These are phyloP conservation scores for Penicillium nordicum DNA, from an alignment of 2,329 filamentous ascomycete species.

Conservation along the genomic window DNA sequence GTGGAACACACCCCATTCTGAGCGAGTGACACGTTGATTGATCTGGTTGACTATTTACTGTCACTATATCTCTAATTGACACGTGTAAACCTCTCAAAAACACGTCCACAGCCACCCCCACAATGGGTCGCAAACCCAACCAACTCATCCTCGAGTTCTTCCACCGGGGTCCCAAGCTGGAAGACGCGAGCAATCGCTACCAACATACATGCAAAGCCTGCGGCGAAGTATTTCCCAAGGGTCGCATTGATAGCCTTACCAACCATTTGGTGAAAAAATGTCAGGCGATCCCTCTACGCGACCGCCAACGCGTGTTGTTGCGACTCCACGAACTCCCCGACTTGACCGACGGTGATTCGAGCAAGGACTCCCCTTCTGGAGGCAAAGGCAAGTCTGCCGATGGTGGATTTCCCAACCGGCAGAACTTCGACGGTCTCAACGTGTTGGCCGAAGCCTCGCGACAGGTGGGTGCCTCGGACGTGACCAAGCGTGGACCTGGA, in stretches of 20 bases:
- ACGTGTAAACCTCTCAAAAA: background rate
- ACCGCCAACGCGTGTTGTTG: conserved; percentile 71
- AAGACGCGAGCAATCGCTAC: conserved; percentile 87
- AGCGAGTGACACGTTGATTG: background rate
- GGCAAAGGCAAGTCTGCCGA: conserved; percentile 38
- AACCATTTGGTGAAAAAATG: conserved; percentile 84
- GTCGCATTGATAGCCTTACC: conserved; percentile 76
- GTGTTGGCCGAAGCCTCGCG: conserved; percentile 85
- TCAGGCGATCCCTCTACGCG: conserved; percentile 69
- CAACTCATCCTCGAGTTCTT: conserved; percentile 85
- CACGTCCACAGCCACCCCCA: conserved; percentile 19
- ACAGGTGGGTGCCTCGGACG: conserved; percentile 60
- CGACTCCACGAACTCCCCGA: conserved; percentile 68
- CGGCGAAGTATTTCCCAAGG: conserved; percentile 85
- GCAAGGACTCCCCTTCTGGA: conserved; percentile 38
- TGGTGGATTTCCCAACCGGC: conserved; percentile 48
- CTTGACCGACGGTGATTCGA: conserved; percentile 41
- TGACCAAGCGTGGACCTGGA: conserved; percentile 43
- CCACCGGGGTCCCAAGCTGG: conserved; percentile 77
- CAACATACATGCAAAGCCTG: conserved; percentile 86
- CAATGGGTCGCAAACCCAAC: conserved; percentile 81
- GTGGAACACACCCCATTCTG: background rate
- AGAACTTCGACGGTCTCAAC: conserved; percentile 76
- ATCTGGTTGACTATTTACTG: background rate
- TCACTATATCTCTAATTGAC: background rate